phyloP scores from a whole-genome alignment of 305 asterid species.

The Solanum chacoense region DNA sequence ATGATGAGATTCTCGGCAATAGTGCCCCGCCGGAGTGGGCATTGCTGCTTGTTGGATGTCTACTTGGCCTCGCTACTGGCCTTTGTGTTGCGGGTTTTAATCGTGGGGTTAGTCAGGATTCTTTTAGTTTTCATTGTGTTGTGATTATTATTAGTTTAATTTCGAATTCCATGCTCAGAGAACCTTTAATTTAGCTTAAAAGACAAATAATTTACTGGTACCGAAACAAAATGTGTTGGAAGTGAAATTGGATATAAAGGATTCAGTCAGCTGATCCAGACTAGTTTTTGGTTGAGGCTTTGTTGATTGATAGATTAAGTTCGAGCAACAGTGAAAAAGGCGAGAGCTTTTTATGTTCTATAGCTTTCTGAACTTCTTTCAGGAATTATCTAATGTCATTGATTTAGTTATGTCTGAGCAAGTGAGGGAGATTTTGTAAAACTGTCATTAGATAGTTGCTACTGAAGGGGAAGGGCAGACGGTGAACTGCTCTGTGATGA shows the following conservation, averaged over 20 bases:
- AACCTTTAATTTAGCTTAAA: background rate
- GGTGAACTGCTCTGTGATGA: background rate
- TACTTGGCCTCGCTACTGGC: slow-evolving; percentile 93
- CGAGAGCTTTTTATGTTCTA: background rate
- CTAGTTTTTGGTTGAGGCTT: background rate
- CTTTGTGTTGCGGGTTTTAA: slow-evolving; percentile 85
- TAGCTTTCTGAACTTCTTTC: background rate
- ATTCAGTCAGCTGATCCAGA: background rate
- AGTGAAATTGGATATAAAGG: background rate
- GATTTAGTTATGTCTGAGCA: background rate
- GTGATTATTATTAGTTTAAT: background rate
- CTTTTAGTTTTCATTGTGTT: background rate
- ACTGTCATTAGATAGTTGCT: background rate
- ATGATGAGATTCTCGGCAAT: slow-evolving; percentile 50
- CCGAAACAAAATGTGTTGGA: background rate
- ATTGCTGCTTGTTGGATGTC: slow-evolving; percentile 80
- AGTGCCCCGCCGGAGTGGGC: slow-evolving; percentile 99
- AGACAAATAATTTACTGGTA: background rate
- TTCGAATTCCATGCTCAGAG: background rate
- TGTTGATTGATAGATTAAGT: background rate
- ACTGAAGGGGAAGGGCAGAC: background rate
- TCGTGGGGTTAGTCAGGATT: slow-evolving; percentile 62
- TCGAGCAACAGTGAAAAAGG: background rate
- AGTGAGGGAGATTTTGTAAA: background rate
- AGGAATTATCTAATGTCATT: background rate